A percentile compares a stretch with the other conserved stretches of the same genome.
Evolutionary conservation across 2,329 filamentous ascomycete species (phyloP).

Genomic region (Botrytis tulipae): DNA sequence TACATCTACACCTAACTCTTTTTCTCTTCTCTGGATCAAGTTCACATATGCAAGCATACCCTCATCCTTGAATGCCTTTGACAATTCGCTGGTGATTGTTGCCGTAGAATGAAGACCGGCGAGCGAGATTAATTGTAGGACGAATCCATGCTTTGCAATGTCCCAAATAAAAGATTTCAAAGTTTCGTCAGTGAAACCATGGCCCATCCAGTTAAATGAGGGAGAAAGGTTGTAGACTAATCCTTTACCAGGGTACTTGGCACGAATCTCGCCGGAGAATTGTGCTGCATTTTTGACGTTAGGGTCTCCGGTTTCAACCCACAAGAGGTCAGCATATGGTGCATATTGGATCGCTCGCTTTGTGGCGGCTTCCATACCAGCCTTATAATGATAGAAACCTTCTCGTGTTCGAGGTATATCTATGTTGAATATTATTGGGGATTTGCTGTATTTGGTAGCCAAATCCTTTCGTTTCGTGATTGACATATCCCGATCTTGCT

Average conservation of each 20-base stretch:
- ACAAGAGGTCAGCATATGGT: constrained; percentile 90
- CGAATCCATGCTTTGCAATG: constrained; percentile 82
- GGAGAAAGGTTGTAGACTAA: constrained; percentile 96
- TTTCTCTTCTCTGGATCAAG: constrained; percentile 82
- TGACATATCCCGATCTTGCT: constrained; percentile 68
- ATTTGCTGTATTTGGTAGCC: constrained; percentile 64
- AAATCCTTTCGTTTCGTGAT: constrained; percentile 74
- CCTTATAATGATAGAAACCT: constrained; percentile 87
- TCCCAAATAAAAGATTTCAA: constrained; percentile 96
- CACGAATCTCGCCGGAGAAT: constrained; percentile 75
- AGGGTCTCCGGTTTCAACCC: constrained; percentile 94
- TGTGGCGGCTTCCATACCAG: constrained; percentile 80
- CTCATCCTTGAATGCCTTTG: constrained; percentile 78
- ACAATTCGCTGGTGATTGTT: constrained; percentile 68
- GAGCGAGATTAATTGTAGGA: constrained; percentile 65
- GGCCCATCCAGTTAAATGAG: constrained; percentile 97
- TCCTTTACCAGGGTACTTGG: constrained; percentile 71
- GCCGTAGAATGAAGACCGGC: constrained; percentile 66
- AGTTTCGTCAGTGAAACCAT: constrained; percentile 81
- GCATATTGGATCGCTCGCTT: constrained; percentile 91
- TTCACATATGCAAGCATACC: constrained; percentile 99
- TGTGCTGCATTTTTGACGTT: constrained; percentile 71
- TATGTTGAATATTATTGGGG: constrained; percentile 79
- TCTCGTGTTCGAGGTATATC: constrained; percentile 91
- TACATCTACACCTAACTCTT: constrained; percentile 59